Percentiles rank a stretch among this genome's conserved stretches.
These are phyloP conservation scores for Taiwanofungus camphoratus DNA, from an alignment of 1,284 basidiomycete genomes.

Conservation along the genomic window DNA sequence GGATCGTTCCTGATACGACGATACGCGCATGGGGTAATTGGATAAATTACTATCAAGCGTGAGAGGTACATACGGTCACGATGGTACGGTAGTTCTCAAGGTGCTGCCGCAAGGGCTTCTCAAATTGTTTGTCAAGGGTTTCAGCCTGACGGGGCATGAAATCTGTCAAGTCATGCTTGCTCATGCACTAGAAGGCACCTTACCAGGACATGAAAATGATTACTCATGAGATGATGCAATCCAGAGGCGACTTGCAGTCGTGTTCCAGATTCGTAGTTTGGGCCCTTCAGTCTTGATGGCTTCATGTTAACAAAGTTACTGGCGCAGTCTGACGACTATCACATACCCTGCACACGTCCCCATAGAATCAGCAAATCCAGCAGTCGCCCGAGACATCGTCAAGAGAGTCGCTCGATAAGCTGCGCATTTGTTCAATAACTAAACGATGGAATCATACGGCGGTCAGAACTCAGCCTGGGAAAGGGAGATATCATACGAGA, in stretches of 20 bases:
- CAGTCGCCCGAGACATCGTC: slow-evolving; percentile 80
- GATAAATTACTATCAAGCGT: background rate
- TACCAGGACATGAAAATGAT: slow-evolving; percentile 89
- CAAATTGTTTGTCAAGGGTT: slow-evolving; percentile 84
- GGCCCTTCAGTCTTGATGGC: slow-evolving; percentile 64
- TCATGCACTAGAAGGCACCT: slow-evolving; percentile 20
- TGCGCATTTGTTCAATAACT: slow-evolving; percentile 78
- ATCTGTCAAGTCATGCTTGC: background rate
- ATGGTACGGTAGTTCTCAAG: slow-evolving; percentile 76
- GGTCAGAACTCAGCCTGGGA: background rate
- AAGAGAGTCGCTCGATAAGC: slow-evolving; percentile 82
- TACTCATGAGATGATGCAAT: slow-evolving; percentile 86
- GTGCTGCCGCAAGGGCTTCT: slow-evolving; percentile 82
- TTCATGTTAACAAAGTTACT: background rate
- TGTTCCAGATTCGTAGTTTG: slow-evolving; percentile 72
- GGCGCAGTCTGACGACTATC: background rate
- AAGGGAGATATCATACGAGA: background rate
- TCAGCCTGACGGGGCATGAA: slow-evolving; percentile 50
- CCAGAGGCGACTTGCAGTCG: slow-evolving; percentile 82
- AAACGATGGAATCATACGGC: slow-evolving; percentile 1
- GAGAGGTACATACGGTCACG: slow-evolving; percentile 51
- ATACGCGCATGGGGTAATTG: slow-evolving; percentile 1
- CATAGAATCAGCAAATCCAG: slow-evolving; percentile 83
- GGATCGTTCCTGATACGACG: slow-evolving; percentile 59
- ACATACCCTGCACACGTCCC: slow-evolving; percentile 76